A percentile compares a stretch with the other conserved stretches of the same genome.
Conservation (phyloP, 1,284 basidiomycete genomes). For the Naganishia sp. region DNA sequence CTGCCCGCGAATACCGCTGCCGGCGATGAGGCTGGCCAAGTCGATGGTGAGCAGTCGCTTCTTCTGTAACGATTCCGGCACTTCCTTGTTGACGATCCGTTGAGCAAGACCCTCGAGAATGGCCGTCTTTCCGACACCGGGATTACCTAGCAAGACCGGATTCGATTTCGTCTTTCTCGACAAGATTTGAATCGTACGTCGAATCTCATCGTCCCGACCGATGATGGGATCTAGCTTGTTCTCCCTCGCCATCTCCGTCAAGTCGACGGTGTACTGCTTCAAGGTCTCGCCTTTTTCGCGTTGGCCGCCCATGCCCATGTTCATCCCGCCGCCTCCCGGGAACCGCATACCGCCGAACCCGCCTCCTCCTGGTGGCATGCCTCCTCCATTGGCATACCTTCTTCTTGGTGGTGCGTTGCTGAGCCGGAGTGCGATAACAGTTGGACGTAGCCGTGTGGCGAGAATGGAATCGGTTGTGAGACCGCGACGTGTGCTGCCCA, state of each 20-base stretch:
- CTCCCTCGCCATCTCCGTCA: conserved; percentile 76
- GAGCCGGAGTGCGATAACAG: not conserved
- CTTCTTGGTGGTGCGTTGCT: not conserved
- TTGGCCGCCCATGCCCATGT: conserved; percentile 36
- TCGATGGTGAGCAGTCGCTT: conserved; percentile 82
- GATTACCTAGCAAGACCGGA: conserved; percentile 66
- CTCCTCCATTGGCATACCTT: conserved; percentile 26
- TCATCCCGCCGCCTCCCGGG: conserved; percentile 38
- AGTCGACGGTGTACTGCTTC: conserved; percentile 80
- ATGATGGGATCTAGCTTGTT: conserved; percentile 89
- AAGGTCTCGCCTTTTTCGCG: conserved; percentile 73
- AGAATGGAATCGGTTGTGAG: conserved; percentile 2
- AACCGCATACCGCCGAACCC: conserved; percentile 44
- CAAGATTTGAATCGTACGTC: conserved; percentile 76
- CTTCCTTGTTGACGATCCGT: conserved; percentile 83
- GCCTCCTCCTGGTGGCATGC: conserved; percentile 34
- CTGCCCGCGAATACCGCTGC: conserved; percentile 82
- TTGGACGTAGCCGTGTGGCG: not conserved
- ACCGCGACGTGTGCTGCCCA: conserved; percentile 2
- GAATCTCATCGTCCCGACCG: conserved; percentile 87
- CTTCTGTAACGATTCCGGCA: conserved; percentile 83
- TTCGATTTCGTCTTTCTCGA: conserved; percentile 83
- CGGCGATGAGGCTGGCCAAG: conserved; percentile 76
- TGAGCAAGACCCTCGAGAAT: conserved; percentile 85
- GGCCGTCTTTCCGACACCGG: conserved; percentile 88